A percentile compares a stretch with the other conserved stretches of the same genome.
Evolutionary conservation across 768 basidiomycete species (phyloP).

Genomic region (Pleurotus tuoliensis): DNA sequence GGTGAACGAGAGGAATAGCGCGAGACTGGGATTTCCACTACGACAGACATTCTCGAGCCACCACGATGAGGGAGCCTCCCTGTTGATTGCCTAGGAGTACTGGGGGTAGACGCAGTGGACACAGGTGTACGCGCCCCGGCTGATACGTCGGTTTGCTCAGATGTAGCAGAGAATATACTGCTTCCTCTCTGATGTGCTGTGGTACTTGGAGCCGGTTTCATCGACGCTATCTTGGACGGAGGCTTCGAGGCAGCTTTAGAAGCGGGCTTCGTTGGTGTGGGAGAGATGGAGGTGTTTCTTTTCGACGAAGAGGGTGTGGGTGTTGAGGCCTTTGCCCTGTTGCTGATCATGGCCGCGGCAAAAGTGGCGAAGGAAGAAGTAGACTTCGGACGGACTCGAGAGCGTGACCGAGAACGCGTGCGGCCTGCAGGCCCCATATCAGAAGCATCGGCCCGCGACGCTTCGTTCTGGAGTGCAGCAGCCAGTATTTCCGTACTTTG

Average conservation of each 20-base stretch:
- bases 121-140: background rate
- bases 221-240: too few relatives aligned
- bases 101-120: background rate
- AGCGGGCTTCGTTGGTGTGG: background rate
- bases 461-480: too few relatives aligned
- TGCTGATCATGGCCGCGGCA: background rate
- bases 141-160: background rate
- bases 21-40: background rate
- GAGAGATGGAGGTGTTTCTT: too few relatives aligned
- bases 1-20: background rate
- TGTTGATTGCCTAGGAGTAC: background rate
- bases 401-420: constrained; percentile 2
- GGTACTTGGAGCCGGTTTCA: too few relatives aligned
- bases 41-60: background rate
- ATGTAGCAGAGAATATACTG: background rate
- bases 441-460: background rate
- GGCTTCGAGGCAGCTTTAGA: too few relatives aligned
- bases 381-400: background rate
- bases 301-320: background rate
- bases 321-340: background rate
- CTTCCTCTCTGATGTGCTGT: background rate
- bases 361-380: background rate
- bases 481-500: too few relatives aligned
- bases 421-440: constrained; percentile 1
- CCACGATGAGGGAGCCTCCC: background rate